Base-by-base conservation (phyloP, 2,329 filamentous ascomycete genomes). In the Aspergillus awamori region DNA sequence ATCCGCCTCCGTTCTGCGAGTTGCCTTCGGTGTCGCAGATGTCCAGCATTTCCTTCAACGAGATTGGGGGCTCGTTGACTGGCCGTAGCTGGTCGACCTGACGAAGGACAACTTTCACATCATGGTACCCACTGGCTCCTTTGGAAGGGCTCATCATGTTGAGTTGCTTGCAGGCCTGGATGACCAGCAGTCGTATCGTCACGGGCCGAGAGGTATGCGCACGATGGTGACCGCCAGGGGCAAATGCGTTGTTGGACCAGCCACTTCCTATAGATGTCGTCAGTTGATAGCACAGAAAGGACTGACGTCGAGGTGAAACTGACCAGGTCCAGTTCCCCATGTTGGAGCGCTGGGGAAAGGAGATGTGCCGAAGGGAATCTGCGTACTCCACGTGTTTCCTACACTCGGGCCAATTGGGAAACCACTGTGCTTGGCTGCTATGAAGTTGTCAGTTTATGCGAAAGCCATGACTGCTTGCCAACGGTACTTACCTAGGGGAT, bases 21-120 rank as follows among this genome's bases (percentile, higher is more conserved):
- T 90, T 96, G 60, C 95, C 95, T 74, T 97, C 92, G 0, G 94
- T 97, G 70, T 98, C 94, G 74, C 91, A 95, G 61, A 96, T 89
- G 60, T 91, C 87, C 41, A 94, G 83, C 68, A 98, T 83, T 70
- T 97, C 93, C 26, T 82, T 83, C 71, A 81, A 87, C 75, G 65
- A 82, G 75, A 81, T 86, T 69, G 80, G 73, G 26, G 82, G 76
- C 60, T 89, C 85, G 57, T 82, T 82, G n/a, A 84, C 78, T 36
- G 80, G 80, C 57, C 88, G 87, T 30, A 91, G 82, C 58, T 86
- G 83, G 8, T 89, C 84, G 67, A 93, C 88, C 70, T 93, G 83
- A 30, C 78, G 80, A 36, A 87, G 81, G 52, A 91, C 83, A 20
- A 82, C 79, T 26, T 85, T 81, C 22, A 96, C 83, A 60, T 89